phyloP scores from a whole-genome alignment of 2,329 filamentous ascomycete species.

The Cercospora beticola region DNA sequence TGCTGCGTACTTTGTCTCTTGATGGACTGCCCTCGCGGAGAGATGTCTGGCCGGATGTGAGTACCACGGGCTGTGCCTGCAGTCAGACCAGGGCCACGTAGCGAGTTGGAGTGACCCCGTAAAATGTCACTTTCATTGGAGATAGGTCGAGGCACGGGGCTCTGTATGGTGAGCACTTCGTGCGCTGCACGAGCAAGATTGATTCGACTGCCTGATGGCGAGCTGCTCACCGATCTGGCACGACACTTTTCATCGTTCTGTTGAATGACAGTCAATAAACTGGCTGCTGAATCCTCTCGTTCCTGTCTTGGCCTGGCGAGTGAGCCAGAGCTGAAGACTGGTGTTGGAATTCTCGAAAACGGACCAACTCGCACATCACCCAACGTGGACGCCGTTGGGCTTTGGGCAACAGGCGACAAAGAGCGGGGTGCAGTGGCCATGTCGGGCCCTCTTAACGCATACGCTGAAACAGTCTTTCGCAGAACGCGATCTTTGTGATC shows the following conservation, averaged over 20 bases:
- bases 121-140: constrained; percentile 23
- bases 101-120: constrained; percentile 25
- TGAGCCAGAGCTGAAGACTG: constrained; percentile 35
- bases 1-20: background rate
- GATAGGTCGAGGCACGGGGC: constrained; percentile 3
- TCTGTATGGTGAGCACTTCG: constrained; percentile 4
- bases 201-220: constrained; percentile 20
- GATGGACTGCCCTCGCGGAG: background rate
- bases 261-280: constrained; percentile 37
- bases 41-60: constrained; percentile 3
- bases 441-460: constrained; percentile 19
- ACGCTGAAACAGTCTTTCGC: constrained; percentile 31
- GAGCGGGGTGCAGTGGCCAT: constrained; percentile 7
- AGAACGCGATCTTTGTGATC: constrained; percentile 21
- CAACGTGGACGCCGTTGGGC: constrained; percentile 25
- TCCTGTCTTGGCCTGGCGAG: constrained; percentile 41
- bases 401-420: constrained; percentile 28
- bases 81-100: constrained; percentile 16
- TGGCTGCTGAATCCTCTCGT: constrained; percentile 42
- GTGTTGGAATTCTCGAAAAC: constrained; percentile 47
- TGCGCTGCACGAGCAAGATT: constrained; percentile 13
- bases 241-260: constrained; percentile 29
- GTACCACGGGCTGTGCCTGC: constrained; percentile 29
- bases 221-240: constrained; percentile 28
- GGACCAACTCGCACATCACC: constrained; percentile 19